Evolutionary conservation across 1,284 basidiomycete species (phyloP).

Genomic region (Phlebopus sp.): DNA sequence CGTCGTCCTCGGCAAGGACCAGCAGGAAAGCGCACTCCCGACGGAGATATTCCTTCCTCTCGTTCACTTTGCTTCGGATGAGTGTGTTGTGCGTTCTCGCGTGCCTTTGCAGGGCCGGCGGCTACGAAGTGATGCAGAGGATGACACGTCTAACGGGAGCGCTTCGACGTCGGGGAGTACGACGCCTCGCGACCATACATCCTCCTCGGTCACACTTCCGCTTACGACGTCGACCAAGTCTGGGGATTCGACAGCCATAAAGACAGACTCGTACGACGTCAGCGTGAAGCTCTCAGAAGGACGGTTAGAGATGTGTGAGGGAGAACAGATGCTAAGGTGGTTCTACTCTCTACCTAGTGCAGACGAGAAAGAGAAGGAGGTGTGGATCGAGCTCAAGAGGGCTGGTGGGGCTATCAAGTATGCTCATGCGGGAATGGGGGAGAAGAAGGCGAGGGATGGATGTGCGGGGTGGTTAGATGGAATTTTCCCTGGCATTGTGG

Average conservation of each 20-base stretch:
- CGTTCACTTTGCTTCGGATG: conserved; percentile 77
- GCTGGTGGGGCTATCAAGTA: conserved; percentile 58
- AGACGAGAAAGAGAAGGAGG: conserved; percentile 47
- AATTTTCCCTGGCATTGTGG: neutral
- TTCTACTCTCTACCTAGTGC: conserved; percentile 70
- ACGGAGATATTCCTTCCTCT: conserved; percentile 89
- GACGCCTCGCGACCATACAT: conserved; percentile 6
- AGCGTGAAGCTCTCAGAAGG: conserved; percentile 64
- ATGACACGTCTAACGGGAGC: conserved; percentile 9
- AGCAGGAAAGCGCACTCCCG: conserved; percentile 37
- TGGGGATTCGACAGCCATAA: conserved; percentile 10
- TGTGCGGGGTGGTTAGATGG: conserved; percentile 11
- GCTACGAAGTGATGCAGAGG: conserved; percentile 9
- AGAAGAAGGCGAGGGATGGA: neutral
- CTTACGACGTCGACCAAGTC: conserved; percentile 3
- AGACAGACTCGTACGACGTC: conserved; percentile 36
- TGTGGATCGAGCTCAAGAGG: conserved; percentile 66
- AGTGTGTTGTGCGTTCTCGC: conserved; percentile 28
- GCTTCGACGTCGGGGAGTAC: neutral
- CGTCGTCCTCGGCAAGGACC: conserved; percentile 28
- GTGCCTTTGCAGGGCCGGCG: neutral
- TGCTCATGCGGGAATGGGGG: neutral
- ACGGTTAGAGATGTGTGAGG: conserved; percentile 50
- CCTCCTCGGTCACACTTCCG: conserved; percentile 24
- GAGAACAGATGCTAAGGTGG: conserved; percentile 80